Conservation (phyloP, 2,329 filamentous ascomycete species). For the Samsoniella hepiali region DNA sequence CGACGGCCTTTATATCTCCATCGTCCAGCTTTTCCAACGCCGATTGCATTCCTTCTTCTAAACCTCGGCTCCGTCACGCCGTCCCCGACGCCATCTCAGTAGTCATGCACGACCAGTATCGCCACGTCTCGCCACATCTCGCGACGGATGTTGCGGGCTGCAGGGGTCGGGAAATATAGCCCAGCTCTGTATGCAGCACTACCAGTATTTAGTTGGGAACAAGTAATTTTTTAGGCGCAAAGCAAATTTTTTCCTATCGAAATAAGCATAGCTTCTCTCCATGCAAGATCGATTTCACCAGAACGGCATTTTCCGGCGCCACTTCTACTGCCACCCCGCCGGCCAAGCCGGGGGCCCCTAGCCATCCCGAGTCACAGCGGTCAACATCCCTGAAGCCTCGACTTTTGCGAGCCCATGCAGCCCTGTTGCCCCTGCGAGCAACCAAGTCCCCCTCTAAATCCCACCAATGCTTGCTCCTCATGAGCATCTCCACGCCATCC, state of each 20-base stretch:
- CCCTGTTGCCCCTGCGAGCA: no score
- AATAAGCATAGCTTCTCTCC: background rate
- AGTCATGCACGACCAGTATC: background rate
- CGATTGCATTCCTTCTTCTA: no score
- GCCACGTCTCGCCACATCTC: background rate
- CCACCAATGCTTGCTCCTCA: background rate
- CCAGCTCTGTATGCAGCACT: background rate
- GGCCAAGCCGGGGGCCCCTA: background rate
- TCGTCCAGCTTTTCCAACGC: no score
- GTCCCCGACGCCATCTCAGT: no score
- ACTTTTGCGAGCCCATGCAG: background rate
- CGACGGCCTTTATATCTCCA: no score
- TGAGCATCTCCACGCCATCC: background rate
- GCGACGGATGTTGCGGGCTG: background rate
- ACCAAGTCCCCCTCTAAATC: background rate
- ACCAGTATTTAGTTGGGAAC: no score
- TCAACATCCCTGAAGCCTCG: background rate
- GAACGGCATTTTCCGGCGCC: background rate
- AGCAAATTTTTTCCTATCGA: no score
- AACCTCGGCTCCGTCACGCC: no score
- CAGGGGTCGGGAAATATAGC: background rate
- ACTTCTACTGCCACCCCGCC: background rate
- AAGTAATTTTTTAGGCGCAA: no score
- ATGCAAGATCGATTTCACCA: background rate
- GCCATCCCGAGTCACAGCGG: background rate